Evolutionary conservation across 2,329 filamentous ascomycete species (phyloP).

Genomic region (Blastomyces percursus): DNA sequence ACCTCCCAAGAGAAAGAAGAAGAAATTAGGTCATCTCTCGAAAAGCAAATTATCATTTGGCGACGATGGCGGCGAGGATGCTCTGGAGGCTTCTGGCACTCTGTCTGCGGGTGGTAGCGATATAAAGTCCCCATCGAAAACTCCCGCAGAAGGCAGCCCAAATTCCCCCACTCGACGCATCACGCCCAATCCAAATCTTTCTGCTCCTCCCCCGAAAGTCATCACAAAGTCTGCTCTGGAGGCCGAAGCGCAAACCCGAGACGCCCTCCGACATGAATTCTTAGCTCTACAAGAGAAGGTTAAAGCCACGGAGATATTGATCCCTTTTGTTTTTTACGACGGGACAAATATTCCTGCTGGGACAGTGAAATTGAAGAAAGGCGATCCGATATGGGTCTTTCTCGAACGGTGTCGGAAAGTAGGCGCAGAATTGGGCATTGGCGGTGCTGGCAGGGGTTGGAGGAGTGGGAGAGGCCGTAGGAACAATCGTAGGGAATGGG

Average conservation of each 20-base stretch:
- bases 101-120: constrained; percentile 27
- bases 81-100: constrained; percentile 35
- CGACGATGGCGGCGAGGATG: constrained; percentile 53
- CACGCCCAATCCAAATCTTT: constrained; percentile 35
- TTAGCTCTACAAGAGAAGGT: constrained; percentile 71
- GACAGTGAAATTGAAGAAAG: constrained; percentile 77
- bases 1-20: constrained; percentile 46
- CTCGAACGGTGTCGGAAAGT: constrained; percentile 85
- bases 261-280: constrained; percentile 68
- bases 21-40: constrained; percentile 43
- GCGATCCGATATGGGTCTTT: constrained; percentile 86
- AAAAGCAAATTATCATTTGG: constrained; percentile 53
- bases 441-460: constrained; percentile 43
- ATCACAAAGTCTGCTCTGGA: constrained; percentile 66
- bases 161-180: constrained; percentile 25
- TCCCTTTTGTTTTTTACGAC: constrained; percentile 96
- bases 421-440: constrained; percentile 69
- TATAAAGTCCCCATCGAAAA: constrained; percentile 28
- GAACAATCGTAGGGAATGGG: constrained; percentile 70
- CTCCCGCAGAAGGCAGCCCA: constrained; percentile 25
- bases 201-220: constrained; percentile 52
- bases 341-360: constrained; percentile 82
- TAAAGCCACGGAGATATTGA: constrained; percentile 75
- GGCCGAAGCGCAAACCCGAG: constrained; percentile 66
- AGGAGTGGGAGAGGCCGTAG: constrained; percentile 33